Conservation (phyloP, 2,329 filamentous ascomycete genomes). For the Chrysoporthe deuterocubensis region DNA sequence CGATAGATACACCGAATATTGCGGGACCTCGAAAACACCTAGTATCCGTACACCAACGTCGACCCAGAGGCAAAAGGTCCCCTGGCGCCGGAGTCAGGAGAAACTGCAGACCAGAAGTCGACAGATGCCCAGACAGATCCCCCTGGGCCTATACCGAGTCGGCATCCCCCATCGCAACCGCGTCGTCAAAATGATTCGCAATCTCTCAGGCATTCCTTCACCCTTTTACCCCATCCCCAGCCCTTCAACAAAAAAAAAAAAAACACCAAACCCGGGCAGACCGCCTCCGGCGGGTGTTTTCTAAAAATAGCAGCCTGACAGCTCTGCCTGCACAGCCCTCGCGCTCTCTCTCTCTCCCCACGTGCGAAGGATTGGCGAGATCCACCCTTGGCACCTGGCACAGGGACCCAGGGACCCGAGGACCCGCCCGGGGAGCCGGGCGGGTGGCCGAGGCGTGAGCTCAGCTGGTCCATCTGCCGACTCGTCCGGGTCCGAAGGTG, state of each 20-base stretch:
- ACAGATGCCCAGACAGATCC: background rate
- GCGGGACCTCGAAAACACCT: background rate
- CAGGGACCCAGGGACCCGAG: background rate
- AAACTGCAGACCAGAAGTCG: background rate
- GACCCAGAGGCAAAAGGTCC: background rate
- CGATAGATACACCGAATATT: background rate
- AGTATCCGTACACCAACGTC: background rate
- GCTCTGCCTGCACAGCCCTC: conserved; percentile 2
- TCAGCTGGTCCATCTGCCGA: conserved; percentile 4
- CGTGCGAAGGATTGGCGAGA: conserved; percentile 2
- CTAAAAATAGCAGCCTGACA: conserved; percentile 5
- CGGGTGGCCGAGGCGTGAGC: background rate
- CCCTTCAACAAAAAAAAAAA: background rate
- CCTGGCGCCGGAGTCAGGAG: background rate
- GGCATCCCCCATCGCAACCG: background rate
- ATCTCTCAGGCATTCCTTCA: background rate
- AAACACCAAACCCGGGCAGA: background rate
- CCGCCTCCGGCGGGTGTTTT: background rate
- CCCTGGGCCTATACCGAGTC: background rate
- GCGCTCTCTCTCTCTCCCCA: background rate
- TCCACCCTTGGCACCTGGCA: background rate
- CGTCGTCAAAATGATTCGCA: background rate
- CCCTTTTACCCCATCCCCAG: background rate
- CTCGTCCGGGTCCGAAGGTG: background rate
- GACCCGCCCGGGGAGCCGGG: background rate